phyloP scores from a whole-genome alignment of 2,329 filamentous ascomycete species.

The Coniochaeta sp. region DNA sequence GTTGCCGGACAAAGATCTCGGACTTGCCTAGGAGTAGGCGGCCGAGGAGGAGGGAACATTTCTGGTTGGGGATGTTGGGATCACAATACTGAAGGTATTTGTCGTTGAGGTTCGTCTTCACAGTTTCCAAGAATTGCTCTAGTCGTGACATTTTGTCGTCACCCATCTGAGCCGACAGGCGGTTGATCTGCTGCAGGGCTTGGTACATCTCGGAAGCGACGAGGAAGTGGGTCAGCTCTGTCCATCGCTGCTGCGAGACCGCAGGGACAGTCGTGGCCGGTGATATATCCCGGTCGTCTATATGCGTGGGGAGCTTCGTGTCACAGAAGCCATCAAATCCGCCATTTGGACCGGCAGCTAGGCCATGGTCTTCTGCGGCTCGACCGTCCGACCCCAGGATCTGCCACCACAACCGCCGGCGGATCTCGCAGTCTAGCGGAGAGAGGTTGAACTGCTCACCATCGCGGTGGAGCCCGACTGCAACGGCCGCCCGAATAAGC shows the following conservation, averaged over 20 bases:
- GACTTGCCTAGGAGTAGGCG: slow-evolving; percentile 6
- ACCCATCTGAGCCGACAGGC: not conserved
- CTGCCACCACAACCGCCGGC: slow-evolving; percentile 46
- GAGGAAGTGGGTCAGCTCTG: slow-evolving; percentile 47
- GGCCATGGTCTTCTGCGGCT: slow-evolving; percentile 49
- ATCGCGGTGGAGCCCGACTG: slow-evolving; percentile 30
- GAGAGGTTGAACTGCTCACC: slow-evolving; percentile 36
- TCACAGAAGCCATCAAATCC: slow-evolving; percentile 36
- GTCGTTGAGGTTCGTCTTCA: not conserved
- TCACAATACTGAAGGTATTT: slow-evolving; percentile 7
- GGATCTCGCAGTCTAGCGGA: slow-evolving; percentile 45
- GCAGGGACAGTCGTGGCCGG: slow-evolving; percentile 41
- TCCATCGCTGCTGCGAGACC: slow-evolving; percentile 39
- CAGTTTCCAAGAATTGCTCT: slow-evolving; percentile 17
- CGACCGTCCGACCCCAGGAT: slow-evolving; percentile 44
- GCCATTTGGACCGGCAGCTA: slow-evolving; percentile 11
- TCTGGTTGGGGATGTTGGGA: slow-evolving; percentile 9
- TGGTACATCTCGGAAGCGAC: slow-evolving; percentile 20
- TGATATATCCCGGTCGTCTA: slow-evolving; percentile 44
- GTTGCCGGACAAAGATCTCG: slow-evolving; percentile 6
- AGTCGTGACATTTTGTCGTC: not conserved
- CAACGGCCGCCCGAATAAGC: slow-evolving; percentile 36
- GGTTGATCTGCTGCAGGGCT: not conserved
- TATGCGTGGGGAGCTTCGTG: slow-evolving; percentile 46
- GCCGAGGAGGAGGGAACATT: slow-evolving; percentile 1